These are phyloP conservation scores for Pseudocercospora ulei DNA, from an alignment of 2,329 filamentous ascomycete genomes.

Conservation along the genomic window DNA sequence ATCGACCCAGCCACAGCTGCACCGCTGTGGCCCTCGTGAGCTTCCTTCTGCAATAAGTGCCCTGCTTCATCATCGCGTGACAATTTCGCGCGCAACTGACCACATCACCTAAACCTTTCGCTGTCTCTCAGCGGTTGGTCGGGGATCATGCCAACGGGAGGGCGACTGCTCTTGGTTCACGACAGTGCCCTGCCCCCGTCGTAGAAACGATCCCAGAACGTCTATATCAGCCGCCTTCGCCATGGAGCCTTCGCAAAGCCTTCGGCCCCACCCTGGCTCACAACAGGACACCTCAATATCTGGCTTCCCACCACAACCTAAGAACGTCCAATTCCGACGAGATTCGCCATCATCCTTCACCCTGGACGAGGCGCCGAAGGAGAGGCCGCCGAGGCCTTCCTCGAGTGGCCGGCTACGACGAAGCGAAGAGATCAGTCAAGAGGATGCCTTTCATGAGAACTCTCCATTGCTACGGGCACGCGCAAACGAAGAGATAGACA, in stretches of 20 bases:
- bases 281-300: constrained; percentile 9
- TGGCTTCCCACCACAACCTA: constrained; percentile 13
- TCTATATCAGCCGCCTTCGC: constrained; percentile 8
- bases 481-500: constrained; percentile 21
- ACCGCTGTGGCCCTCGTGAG: too few species aligned
- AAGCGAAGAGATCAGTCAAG: constrained; percentile 14
- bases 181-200: constrained; percentile 1
- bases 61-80: constrained; percentile 2
- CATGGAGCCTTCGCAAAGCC: too few species aligned
- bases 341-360: constrained; percentile 16
- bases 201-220: neutral
- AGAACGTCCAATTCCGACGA: constrained; percentile 20
- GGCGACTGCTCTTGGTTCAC: constrained; percentile 1
- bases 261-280: constrained; percentile 13
- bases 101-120: neutral
- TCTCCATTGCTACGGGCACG: constrained; percentile 28
- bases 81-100: neutral
- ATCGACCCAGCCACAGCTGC: too few species aligned
- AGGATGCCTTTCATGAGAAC: constrained; percentile 28
- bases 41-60: too few species aligned
- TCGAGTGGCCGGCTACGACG: constrained; percentile 7
- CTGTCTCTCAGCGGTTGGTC: neutral
- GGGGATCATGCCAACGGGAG: constrained; percentile 5
- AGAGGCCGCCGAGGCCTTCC: constrained; percentile 5
- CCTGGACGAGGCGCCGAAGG: constrained; percentile 10